Evolutionary conservation across 1,139 yeast species (phyloP), one percentile per base, ranked within the genome.

Genomic region (Candida sojae): DNA sequence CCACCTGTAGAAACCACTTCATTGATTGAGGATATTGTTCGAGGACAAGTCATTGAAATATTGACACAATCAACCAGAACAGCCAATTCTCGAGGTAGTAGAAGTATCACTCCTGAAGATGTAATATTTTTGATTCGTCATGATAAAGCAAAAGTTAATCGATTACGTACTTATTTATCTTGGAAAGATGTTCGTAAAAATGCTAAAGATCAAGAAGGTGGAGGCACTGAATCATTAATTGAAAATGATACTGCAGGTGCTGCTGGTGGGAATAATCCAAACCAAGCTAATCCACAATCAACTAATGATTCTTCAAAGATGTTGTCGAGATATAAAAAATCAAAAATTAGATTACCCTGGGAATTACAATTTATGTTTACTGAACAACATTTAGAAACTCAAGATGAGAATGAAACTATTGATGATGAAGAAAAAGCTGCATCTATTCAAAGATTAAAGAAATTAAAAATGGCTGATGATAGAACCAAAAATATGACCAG

Each of bases 151-250:
- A 93, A 95, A 61, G 99, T 93, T 9, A 90, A 90, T 59, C 76
- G 99, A 49, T 73, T 93, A 46, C 76, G 96, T 57, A 92, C 97
- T 0, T 93, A 95, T 59, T 70, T 93, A 34, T 88, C 96, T 1
- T 93, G 99, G 99, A 93, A 93, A 59, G 99, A 95, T 64, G 93
- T 95, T 43, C 83, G 99, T 48, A 95, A 95, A 64, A 93, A 93
- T 67, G 98, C 99, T 11, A 89, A 89, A 60, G 99, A 93, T 56
- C 96, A 92, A 65, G 99, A 92, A 57, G 83, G 83, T 48, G 93
- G 92, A 13, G 95, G 91, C 8, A 75, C 84, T 4, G 92, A 86
- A 31, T 70, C 77, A 2, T 63, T 75, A 37, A 71, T 75, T 44
- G 80, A 75, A 49, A 65, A 64, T 34, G 73, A 68, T 48, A 70